Evolutionary conservation across 495 filamentous ascomycete species (phyloP).

Genomic region (Cladorrhinum samala): DNA sequence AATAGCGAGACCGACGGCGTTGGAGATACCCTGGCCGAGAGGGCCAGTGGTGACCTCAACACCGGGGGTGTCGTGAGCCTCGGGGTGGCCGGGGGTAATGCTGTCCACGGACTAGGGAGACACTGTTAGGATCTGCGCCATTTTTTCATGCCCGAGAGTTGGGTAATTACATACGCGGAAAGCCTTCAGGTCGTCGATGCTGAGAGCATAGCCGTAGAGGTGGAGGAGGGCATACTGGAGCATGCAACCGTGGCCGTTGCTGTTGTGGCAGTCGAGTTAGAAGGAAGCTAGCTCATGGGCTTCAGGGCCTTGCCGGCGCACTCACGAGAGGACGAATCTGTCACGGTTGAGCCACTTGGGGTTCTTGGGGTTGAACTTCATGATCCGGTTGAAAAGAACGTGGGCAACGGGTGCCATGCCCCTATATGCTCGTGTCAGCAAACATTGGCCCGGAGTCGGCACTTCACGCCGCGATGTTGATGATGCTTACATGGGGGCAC

Average conservation of each 20-base stretch:
- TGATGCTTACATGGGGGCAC: conserved; percentile 75
- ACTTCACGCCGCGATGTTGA: conserved; percentile 4
- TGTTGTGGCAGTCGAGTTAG: conserved; percentile 28
- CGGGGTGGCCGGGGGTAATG: conserved; percentile 95
- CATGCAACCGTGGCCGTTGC: conserved; percentile 98
- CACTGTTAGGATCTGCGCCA: conserved; percentile 11
- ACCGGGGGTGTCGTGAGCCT: conserved; percentile 92
- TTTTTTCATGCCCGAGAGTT: background rate
- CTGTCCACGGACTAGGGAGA: conserved; percentile 65
- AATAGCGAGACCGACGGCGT: conserved; percentile 94
- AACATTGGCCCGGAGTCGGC: conserved; percentile 5
- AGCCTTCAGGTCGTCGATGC: conserved; percentile 84
- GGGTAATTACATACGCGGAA: conserved; percentile 75
- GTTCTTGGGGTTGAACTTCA: conserved; percentile 99
- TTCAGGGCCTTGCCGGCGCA: conserved; percentile 17
- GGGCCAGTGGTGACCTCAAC: conserved; percentile 97
- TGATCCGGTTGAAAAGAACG: conserved; percentile 97
- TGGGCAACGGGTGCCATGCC: conserved; percentile 97
- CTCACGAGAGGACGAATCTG: conserved; percentile 98
- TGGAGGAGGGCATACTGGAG: conserved; percentile 98
- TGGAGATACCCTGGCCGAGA: conserved; percentile 90
- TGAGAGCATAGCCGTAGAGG: conserved; percentile 82
- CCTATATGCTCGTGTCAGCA: conserved; percentile 35
- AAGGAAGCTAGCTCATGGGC: background rate
- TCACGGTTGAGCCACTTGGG: conserved; percentile 94